Evolutionary conservation across 768 basidiomycete genomes (phyloP).

Genomic region (Rhodocollybia butyracea): DNA sequence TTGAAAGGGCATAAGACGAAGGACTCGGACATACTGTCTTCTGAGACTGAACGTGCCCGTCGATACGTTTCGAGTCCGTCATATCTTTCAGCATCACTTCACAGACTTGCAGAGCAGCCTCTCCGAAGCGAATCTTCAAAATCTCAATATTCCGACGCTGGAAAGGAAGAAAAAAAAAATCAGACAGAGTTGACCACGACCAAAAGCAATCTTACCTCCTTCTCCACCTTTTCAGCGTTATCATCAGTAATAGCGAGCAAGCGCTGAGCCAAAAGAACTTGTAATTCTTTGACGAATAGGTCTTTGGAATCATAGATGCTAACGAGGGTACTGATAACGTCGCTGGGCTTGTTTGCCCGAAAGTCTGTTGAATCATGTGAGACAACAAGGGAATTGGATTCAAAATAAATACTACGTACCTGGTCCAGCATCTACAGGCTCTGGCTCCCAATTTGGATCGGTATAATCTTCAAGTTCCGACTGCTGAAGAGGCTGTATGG

Average conservation of each 20-base stretch:
- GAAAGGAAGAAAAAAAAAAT: neutral
- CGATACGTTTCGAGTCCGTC: slow-evolving; percentile 88
- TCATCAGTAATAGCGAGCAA: slow-evolving; percentile 80
- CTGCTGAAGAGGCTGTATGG: slow-evolving; percentile 71
- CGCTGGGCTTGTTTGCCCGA: slow-evolving; percentile 85
- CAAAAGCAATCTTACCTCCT: slow-evolving; percentile 38
- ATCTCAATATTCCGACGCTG: slow-evolving; percentile 93
- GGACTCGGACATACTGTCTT: slow-evolving; percentile 48
- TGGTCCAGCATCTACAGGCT: slow-evolving; percentile 94
- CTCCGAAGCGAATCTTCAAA: slow-evolving; percentile 94
- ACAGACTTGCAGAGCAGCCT: slow-evolving; percentile 88
- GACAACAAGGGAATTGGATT: neutral
- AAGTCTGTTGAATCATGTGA: slow-evolving; percentile 63
- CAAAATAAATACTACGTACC: slow-evolving; percentile 49
- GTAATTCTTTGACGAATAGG: slow-evolving; percentile 93
- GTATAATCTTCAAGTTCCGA: slow-evolving; percentile 80
- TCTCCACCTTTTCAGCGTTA: slow-evolving; percentile 74
- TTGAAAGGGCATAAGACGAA: neutral
- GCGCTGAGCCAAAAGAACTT: slow-evolving; percentile 85
- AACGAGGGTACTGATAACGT: slow-evolving; percentile 93
- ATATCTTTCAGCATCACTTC: slow-evolving; percentile 99
- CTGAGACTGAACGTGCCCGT: slow-evolving; percentile 82
- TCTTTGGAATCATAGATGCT: slow-evolving; percentile 98
- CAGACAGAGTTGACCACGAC: neutral
- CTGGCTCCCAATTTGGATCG: slow-evolving; percentile 94